Conservation (phyloP, 1,139 yeast genomes). For the Scheffersomyces segobiensis region DNA sequence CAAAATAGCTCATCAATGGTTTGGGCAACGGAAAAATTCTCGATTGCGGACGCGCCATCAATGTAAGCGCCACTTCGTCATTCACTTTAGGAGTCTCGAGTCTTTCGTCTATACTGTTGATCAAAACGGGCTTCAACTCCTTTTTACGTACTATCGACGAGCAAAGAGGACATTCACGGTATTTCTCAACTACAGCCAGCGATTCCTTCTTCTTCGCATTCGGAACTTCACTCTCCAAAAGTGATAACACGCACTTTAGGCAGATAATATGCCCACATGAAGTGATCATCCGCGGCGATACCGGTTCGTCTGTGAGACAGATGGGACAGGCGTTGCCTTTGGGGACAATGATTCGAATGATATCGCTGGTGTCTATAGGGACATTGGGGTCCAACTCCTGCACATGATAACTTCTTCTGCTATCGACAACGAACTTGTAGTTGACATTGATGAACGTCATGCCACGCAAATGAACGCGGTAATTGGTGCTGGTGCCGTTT, state of each 20-base stretch:
- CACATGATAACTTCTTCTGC: slow-evolving; percentile 51
- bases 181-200: slow-evolving; percentile 47
- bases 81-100: slow-evolving; percentile 64
- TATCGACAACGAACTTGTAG: slow-evolving; percentile 78
- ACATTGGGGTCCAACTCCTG: slow-evolving; percentile 74
- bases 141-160: slow-evolving; percentile 59
- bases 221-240: slow-evolving; percentile 61
- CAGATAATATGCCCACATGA: slow-evolving; percentile 94
- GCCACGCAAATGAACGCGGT: slow-evolving; percentile 54
- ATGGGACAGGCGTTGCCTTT: slow-evolving; percentile 86
- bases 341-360: slow-evolving; percentile 73
- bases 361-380: slow-evolving; percentile 60
- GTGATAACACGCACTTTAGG: slow-evolving; percentile 72
- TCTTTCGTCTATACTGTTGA: slow-evolving; percentile 53
- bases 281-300: slow-evolving; percentile 90
- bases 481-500: slow-evolving; percentile 4
- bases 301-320: slow-evolving; percentile 78
- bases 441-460: slow-evolving; percentile 80
- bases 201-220: slow-evolving; percentile 36
- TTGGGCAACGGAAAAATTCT: slow-evolving; percentile 66
- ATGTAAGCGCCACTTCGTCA: slow-evolving; percentile 58
- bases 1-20: slow-evolving; percentile 28
- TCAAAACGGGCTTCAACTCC: slow-evolving; percentile 70
- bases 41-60: slow-evolving; percentile 71
- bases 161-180: slow-evolving; percentile 86